phyloP scores from a whole-genome alignment of 2,329 filamentous ascomycete species.

The Ascochyta fabae region DNA sequence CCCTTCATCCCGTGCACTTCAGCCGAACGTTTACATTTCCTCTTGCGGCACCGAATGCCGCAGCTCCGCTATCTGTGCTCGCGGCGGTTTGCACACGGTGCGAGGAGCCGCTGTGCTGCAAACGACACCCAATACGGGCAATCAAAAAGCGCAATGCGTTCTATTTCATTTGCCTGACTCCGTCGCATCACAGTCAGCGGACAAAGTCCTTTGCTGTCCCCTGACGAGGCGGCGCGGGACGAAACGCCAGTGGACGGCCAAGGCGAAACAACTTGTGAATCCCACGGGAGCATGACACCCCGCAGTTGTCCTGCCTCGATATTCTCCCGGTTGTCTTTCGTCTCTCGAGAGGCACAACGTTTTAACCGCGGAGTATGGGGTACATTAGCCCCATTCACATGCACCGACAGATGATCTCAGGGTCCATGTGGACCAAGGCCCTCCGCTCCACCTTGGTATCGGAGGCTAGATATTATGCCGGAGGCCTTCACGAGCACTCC shows the following conservation, averaged over 20 bases:
- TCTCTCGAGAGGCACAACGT: constrained; percentile 16
- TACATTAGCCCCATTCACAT: constrained; percentile 42
- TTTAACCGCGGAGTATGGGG: constrained; percentile 43
- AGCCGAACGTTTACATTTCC: constrained; percentile 18
- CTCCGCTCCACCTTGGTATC: constrained; percentile 22
- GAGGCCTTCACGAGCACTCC: constrained; percentile 17
- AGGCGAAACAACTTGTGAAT: constrained; percentile 33
- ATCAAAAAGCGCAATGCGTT: neutral
- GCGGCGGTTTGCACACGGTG: constrained; percentile 7
- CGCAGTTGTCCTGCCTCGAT: constrained; percentile 7
- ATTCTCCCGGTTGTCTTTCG: constrained; percentile 14
- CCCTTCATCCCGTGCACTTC: constrained; percentile 12
- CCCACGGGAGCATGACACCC: constrained; percentile 9
- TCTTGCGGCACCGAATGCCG: constrained; percentile 7
- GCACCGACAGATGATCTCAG: constrained; percentile 30
- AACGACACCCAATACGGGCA: neutral
- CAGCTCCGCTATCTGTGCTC: constrained; percentile 4
- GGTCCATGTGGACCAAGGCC: constrained; percentile 29
- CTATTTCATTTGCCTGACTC: constrained; percentile 16
- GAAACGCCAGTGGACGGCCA: constrained; percentile 8
- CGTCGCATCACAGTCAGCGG: neutral
- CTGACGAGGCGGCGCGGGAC: constrained; percentile 12
- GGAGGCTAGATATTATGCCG: constrained; percentile 22
- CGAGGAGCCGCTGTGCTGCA: constrained; percentile 1
- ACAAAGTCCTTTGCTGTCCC: neutral